Evolutionary conservation across 2,329 filamentous ascomycete species (phyloP), one percentile per base, ranked within the genome.

Genomic region (Fusarium sp.): DNA sequence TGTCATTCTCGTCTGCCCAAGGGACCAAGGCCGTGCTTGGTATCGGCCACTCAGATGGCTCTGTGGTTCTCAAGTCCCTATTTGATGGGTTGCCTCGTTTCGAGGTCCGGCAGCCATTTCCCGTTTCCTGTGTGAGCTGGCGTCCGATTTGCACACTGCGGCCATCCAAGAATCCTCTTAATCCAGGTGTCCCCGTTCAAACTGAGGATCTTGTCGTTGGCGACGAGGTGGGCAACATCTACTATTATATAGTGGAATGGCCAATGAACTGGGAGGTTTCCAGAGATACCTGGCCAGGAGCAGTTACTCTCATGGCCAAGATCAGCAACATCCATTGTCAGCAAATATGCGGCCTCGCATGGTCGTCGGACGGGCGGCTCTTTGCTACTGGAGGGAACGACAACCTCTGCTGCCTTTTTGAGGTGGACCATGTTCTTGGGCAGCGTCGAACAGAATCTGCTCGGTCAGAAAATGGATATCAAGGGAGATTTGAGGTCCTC

Each of bases 311-410:
- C 27, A 85, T 98, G 61, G 92, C 93, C 24, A 92, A 92, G 74
- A 92, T 98, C 76, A 88, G 88, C 35, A 76, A 76, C 69, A 90
- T 94, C 9, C 96, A 98, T 81, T 90, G 88, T 2, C 95, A 98
- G 82, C 95, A 98, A 80, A 92, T 99, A 64, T 99, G 97, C 79
- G 96, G 96, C 2, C 86, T 99, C n/a, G 90, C 94, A 4, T 98
- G 95, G 94, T 95, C 95, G 5, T 85, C 86, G 4, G 91, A 94
- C 77, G 95, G 95, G 5, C 87, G 88, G 4, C 88, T 92, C 39
- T 95, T 99, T 81, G 95, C 94, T 16, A 95, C 94, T 6, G 95
- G 97, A 8, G 95, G 94, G 27, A 98, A 99, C 80, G 97, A 99
- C 85, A 98, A 98, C 79, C 83, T 91, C 4, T 97, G 96, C 79